Conservation (phyloP, 345 rosid genomes). For the Microcos paniculata region DNA sequence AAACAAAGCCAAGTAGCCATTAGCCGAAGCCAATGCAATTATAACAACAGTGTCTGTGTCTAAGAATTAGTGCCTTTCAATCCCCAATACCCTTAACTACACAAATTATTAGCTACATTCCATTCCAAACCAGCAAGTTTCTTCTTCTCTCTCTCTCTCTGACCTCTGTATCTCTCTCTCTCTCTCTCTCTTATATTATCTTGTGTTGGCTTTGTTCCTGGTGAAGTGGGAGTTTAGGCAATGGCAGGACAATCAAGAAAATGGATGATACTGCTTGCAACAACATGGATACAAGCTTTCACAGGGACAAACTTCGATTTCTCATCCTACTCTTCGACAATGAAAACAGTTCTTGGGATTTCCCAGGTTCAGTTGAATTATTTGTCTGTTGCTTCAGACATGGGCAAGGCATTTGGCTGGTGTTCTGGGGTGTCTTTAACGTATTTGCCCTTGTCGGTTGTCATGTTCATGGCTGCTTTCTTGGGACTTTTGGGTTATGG, state of each 20-base stretch:
- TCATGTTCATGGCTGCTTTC: conserved; percentile 53
- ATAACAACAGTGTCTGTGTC: not conserved
- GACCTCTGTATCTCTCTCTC: not conserved
- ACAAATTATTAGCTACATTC: not conserved
- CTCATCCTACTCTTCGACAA: conserved; percentile 58
- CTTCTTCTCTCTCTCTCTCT: not conserved
- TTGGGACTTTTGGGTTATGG: conserved; percentile 64
- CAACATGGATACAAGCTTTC: conserved; percentile 77
- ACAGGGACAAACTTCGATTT: conserved; percentile 86
- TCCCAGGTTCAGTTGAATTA: conserved; percentile 72
- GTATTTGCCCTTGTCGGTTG: conserved; percentile 59
- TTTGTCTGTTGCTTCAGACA: conserved; percentile 71
- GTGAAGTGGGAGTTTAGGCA: not conserved
- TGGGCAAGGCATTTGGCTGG: conserved; percentile 85
- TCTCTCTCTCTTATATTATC: not conserved
- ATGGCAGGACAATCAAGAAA: conserved; percentile 63
- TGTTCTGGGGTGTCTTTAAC: conserved; percentile 55
- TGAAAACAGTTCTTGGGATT: conserved; percentile 63
- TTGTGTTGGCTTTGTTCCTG: not conserved
- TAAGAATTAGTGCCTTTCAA: not conserved
- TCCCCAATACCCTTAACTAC: not conserved
- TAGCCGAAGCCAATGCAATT: no score
- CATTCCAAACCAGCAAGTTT: not conserved
- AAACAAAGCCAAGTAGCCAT: not conserved
- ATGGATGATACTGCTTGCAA: conserved; percentile 64